Conservation (phyloP, 139 green algal species). For the Volvox reticuliferus region DNA sequence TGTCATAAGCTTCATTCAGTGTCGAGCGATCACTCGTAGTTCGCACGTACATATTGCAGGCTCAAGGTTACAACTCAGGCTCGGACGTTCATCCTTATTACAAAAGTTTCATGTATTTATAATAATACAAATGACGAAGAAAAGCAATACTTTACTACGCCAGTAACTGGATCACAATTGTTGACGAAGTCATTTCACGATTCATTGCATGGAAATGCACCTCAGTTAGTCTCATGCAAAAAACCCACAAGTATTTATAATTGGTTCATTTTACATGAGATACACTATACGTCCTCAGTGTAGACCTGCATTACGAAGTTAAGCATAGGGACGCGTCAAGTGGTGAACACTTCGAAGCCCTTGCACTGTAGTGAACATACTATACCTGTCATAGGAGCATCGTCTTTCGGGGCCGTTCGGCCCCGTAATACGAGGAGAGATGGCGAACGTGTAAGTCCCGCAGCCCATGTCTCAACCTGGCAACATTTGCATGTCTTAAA, state of each 20-base stretch:
- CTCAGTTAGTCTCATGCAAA: no score
- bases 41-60: neutral
- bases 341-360: conserved; percentile 10
- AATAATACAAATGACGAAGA: no score
- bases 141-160: no score
- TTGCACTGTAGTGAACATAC: neutral
- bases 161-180: no score
- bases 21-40: neutral
- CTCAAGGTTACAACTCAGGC: neutral
- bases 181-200: no score
- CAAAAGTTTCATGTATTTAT: neutral
- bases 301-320: neutral
- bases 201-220: no score
- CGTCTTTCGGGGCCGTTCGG: neutral
- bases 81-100: neutral
- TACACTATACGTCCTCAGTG: no score
- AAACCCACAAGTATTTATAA: no score
- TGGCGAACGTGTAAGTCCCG: conserved; percentile 58
- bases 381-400: neutral
- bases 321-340: neutral
- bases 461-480: neutral
- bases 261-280: no score
- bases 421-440: conserved; percentile 5
- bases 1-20: no score
- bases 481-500: no score